Percentiles rank a stretch among this genome's conserved stretches.
Evolutionary conservation across 1,139 yeast genomes (phyloP).

Genomic region (Zygotorulaspora mrakii): DNA sequence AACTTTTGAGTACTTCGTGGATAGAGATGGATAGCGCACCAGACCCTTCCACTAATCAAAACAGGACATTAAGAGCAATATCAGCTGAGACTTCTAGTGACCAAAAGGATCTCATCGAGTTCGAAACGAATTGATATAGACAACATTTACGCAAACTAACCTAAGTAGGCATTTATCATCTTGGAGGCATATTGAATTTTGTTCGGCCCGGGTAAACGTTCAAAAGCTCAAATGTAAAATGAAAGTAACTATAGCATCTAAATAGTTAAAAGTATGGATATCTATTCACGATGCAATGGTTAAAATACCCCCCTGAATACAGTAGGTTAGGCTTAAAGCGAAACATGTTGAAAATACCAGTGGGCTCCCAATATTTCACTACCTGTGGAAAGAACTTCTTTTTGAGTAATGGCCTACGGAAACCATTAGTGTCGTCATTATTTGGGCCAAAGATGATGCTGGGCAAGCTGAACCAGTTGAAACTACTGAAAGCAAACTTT

Average conservation of each 20-base stretch:
- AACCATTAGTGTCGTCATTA: conserved; percentile 20
- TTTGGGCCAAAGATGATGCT: conserved; percentile 10
- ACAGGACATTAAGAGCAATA: conserved; percentile 13
- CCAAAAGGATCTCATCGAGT: conserved; percentile 16
- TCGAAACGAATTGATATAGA: conserved; percentile 12
- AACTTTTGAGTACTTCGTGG: conserved; percentile 18
- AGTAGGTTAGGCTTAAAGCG: neutral
- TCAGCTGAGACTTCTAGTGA: conserved; percentile 8
- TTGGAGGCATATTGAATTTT: no score
- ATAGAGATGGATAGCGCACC: conserved; percentile 16
- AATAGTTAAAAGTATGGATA: no score
- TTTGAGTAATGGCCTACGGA: conserved; percentile 21
- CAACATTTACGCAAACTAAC: neutral
- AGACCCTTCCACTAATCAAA: conserved; percentile 6
- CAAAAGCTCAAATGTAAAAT: no score
- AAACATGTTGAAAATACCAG: conserved; percentile 11
- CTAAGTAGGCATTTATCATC: no score
- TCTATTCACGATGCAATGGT: no score
- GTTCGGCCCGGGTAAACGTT: no score
- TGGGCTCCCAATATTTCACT: conserved; percentile 10
- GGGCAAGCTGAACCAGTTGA: conserved; percentile 4
- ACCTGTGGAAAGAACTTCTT: conserved; percentile 21
- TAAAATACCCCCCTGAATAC: neutral
- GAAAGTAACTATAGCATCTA: no score
- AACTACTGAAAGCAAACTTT: neutral